Evolutionary conservation across 371 early-diverging fungal genomes (phyloP), one percentile per base, ranked within the genome.

Genomic region (Rhizomucor miehei): DNA sequence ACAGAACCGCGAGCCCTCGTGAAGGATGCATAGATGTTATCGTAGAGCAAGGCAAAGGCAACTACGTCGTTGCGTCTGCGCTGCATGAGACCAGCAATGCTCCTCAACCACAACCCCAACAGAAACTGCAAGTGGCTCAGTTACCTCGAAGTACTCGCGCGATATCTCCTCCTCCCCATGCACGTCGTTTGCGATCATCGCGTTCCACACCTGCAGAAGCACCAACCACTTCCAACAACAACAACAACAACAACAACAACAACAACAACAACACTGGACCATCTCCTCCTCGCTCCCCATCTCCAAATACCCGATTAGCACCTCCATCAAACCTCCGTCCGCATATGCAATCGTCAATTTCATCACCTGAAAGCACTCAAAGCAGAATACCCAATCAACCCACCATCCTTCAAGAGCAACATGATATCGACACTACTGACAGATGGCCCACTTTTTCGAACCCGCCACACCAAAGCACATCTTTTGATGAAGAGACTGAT

Each of bases 1-100:
- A 17, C 51, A n/a, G 41, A 44, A 34, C 21, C 29, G 16, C 48
- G 25, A 25, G 10, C 51, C 66, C 66, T 9, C 57, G 77, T 29
- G 70, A 71, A 50, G 77, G 77, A 12, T 77, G 77, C 36, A 59
- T 77, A 41, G 77, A 77, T 62, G 74, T 77, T 20, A 59, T 77
- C 48, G 59, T 77, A 4, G 65, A 77, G 36, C 67, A 66, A 55
- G 77, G 74, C 21, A 71, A 69, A 51, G 77, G 72, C 14, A 69
- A 77, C 41, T 77, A 71, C 59, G 77, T 77, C 0, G 51, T 77
- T 2, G 66, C 67, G 6, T 25, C 44, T 17, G 52, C 40, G 23
- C 10, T 43, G 12, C 12, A 19, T 0, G 19, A 24, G 19, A 29
- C 51, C 2, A 41, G 36, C 11, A 16, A 21, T 8, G 40, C 19